Percentiles rank a stretch among this genome's conserved stretches.
phyloP scores from a whole-genome alignment of 2,329 filamentous ascomycete species.

The Chaetomiaceae sp. region DNA sequence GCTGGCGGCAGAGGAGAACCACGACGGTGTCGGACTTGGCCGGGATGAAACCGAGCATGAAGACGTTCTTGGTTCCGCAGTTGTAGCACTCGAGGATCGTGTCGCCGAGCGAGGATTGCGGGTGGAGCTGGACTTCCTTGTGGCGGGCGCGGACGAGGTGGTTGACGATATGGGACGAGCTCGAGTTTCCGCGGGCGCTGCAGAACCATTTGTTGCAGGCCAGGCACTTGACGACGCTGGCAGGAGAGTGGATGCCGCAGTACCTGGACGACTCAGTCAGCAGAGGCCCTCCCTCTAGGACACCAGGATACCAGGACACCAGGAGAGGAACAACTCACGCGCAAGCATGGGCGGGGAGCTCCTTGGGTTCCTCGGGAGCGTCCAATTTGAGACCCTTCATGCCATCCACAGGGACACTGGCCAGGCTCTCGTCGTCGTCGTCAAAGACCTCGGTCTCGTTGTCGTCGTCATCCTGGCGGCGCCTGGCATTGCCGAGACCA shows the following conservation, averaged over 20 bases:
- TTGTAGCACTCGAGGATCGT: conserved; percentile 98
- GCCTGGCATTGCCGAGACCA: conserved; percentile 40
- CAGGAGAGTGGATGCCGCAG: conserved; percentile 94
- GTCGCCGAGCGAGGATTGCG: conserved; percentile 86
- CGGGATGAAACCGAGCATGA: conserved; percentile 94
- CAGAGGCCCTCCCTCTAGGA: neutral
- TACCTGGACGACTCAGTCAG: conserved; percentile 54
- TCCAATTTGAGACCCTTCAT: conserved; percentile 59
- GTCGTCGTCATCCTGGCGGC: conserved; percentile 77
- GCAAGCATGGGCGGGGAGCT: conserved; percentile 91
- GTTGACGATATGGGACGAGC: conserved; percentile 96
- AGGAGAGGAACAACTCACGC: conserved; percentile 57
- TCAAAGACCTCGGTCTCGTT: conserved; percentile 80
- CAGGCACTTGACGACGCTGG: conserved; percentile 93
- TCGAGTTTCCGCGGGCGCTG: conserved; percentile 92
- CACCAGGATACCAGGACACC: no score
- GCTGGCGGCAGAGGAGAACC: conserved; percentile 91
- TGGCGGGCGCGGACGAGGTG: conserved; percentile 94
- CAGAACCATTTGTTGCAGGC: conserved; percentile 99
- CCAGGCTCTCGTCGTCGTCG: conserved; percentile 74
- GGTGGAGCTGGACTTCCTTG: conserved; percentile 97
- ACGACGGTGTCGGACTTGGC: conserved; percentile 98
- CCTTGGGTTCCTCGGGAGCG: conserved; percentile 73
- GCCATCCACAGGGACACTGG: conserved; percentile 75
- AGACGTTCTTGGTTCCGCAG: conserved; percentile 98